phyloP scores from a whole-genome alignment of 148 eudicot genomes.

The Spergularia bocconei region DNA sequence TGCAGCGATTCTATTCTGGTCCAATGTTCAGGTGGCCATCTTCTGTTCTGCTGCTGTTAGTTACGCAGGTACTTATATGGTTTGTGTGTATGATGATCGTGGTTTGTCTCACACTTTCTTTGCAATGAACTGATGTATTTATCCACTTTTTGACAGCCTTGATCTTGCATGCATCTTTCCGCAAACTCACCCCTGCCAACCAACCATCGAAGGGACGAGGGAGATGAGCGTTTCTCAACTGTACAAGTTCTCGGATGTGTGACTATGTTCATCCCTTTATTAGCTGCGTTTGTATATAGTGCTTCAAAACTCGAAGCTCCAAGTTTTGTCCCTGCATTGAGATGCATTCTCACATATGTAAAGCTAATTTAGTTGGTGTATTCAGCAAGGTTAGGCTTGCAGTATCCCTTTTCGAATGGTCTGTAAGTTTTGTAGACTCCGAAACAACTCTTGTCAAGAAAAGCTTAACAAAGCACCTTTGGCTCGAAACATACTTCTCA shows the following conservation, averaged over 20 bases:
- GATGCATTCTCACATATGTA: background rate
- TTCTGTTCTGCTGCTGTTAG: constrained; percentile 61
- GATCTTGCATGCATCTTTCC: constrained; percentile 79
- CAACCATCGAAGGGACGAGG: constrained; percentile 39
- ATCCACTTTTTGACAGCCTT: constrained; percentile 38
- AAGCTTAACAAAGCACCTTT: too few species aligned
- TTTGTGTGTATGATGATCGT: background rate
- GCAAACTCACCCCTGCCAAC: constrained; percentile 73
- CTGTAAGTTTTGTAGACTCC: too few species aligned
- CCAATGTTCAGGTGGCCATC: constrained; percentile 76
- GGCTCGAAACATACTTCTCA: too few species aligned
- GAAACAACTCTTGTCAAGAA: too few species aligned
- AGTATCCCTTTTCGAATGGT: too few species aligned
- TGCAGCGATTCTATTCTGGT: constrained; percentile 56
- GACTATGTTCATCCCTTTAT: background rate
- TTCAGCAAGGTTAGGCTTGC: background rate
- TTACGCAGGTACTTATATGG: constrained; percentile 55
- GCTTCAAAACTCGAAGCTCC: constrained; percentile 12
- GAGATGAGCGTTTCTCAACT: constrained; percentile 17
- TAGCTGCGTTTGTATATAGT: constrained; percentile 1
- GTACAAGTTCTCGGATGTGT: background rate
- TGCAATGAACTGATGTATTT: background rate
- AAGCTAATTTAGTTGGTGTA: background rate
- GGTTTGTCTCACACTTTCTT: background rate
- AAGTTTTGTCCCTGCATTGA: background rate